Evolutionary conservation across 305 asterid genomes (phyloP).

Genomic region (Ajuga reptans): DNA sequence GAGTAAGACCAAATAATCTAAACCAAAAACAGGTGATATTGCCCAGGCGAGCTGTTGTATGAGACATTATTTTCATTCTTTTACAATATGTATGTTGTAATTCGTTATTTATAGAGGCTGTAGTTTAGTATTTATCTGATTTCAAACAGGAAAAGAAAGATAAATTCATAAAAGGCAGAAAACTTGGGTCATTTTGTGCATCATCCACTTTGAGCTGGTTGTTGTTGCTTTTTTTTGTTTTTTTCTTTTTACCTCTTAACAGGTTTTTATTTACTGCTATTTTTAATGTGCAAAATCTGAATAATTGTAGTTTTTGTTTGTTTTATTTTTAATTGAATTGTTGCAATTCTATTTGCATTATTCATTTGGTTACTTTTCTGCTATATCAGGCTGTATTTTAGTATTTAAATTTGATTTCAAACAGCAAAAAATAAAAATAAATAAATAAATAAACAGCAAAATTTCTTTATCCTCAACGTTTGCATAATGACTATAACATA

Average conservation of each 20-base stretch:
- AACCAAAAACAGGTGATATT: conserved; percentile 33
- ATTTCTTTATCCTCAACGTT: no score
- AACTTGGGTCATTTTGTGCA: not conserved
- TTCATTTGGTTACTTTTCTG: no score
- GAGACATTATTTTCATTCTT: not conserved
- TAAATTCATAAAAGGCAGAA: not conserved
- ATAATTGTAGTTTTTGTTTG: not conserved
- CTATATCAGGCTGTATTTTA: no score
- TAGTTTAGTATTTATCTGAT: not conserved
- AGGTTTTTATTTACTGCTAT: not conserved
- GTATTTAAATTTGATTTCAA: no score
- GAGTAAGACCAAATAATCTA: conserved; percentile 28
- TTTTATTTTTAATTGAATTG: not conserved
- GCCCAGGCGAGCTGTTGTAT: conserved; percentile 23
- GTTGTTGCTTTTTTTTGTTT: no score
- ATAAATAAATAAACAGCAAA: no score
- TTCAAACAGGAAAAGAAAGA: not conserved
- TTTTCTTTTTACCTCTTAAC: not conserved
- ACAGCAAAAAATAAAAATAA: no score
- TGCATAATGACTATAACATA: no score
- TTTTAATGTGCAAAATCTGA: no score
- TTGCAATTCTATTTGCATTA: no score
- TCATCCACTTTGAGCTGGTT: no score
- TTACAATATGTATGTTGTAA: not conserved
- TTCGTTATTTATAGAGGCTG: not conserved